These are phyloP conservation scores for Erodium chrysanthum DNA, from an alignment of 441 rosid species.

Conservation along the genomic window DNA sequence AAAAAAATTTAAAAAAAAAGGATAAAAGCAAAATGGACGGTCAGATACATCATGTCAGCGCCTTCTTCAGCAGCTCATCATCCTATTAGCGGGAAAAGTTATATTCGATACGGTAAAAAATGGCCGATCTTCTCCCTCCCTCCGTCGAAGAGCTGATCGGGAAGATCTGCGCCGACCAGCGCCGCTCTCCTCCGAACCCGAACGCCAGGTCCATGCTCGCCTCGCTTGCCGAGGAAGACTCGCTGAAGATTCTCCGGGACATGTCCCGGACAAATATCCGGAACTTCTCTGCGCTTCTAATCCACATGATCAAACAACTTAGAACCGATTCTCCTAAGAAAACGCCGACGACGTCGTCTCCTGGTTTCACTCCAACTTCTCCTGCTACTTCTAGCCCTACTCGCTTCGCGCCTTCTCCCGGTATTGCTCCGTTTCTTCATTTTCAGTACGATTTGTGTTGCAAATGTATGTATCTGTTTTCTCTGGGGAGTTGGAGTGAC, in stretches of 20 bases:
- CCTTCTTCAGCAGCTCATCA: neutral
- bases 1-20: too few relatives aligned
- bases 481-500: neutral
- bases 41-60: neutral
- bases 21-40: neutral
- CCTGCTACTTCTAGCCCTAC: neutral
- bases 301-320: neutral
- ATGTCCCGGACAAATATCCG: neutral
- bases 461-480: neutral
- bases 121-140: conserved; percentile 8
- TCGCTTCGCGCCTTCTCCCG: neutral
- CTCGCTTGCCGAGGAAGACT: neutral
- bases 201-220: neutral
- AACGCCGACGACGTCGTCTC: conserved; percentile 1
- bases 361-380: neutral
- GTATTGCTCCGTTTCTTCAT: neutral
- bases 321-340: neutral
- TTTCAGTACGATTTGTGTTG: neutral
- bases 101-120: neutral
- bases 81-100: neutral
- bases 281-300: neutral
- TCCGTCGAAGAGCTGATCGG: conserved; percentile 5
- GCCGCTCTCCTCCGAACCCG: neutral
- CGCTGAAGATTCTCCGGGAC: conserved; percentile 2
- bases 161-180: conserved; percentile 6